Percentiles rank a stretch among this genome's conserved stretches.
Conservation (phyloP, 495 filamentous ascomycete species). For the Amniculicola lignicola region DNA sequence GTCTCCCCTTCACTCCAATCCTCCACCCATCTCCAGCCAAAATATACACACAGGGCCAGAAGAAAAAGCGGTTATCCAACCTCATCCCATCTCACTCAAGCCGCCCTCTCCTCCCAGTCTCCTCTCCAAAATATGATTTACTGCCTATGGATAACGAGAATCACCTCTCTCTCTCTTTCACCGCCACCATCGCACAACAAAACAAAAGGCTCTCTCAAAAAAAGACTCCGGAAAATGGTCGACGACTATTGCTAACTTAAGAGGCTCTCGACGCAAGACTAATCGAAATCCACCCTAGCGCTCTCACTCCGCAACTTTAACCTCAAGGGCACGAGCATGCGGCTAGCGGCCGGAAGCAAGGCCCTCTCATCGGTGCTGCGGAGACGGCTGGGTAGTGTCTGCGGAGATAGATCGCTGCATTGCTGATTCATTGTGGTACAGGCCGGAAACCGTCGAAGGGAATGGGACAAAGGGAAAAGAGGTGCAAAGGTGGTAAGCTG, state of each 20-base stretch:
- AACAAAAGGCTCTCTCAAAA: too few relatives aligned
- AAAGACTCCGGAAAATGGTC: constrained; percentile 26
- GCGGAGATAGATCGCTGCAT: constrained; percentile 33
- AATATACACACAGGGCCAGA: constrained; percentile 12
- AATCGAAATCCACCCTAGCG: not conserved
- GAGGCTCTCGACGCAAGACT: constrained; percentile 35
- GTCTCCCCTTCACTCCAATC: not conserved
- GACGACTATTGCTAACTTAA: not conserved
- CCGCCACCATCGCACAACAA: too few relatives aligned
- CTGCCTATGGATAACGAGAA: too few relatives aligned
- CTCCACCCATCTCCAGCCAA: constrained; percentile 2
- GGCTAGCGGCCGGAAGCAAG: not conserved
- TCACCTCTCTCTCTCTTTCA: too few relatives aligned
- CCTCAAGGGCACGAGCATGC: constrained; percentile 31
- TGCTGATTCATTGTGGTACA: constrained; percentile 28
- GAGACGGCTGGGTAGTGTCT: constrained; percentile 17
- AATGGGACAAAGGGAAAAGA: not conserved
- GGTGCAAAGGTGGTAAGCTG: too few relatives aligned
- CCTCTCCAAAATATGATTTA: too few relatives aligned
- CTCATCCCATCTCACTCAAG: too few relatives aligned
- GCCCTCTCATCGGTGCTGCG: constrained; percentile 40
- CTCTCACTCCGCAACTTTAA: constrained; percentile 36
- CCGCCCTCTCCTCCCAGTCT: too few relatives aligned
- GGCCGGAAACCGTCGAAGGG: constrained; percentile 15
- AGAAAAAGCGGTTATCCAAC: too few relatives aligned